Percentiles rank a stretch among this genome's conserved stretches.
These are phyloP conservation scores for Oemleria cerasiformis DNA, from an alignment of 306 rosid species.

Conservation along the genomic window DNA sequence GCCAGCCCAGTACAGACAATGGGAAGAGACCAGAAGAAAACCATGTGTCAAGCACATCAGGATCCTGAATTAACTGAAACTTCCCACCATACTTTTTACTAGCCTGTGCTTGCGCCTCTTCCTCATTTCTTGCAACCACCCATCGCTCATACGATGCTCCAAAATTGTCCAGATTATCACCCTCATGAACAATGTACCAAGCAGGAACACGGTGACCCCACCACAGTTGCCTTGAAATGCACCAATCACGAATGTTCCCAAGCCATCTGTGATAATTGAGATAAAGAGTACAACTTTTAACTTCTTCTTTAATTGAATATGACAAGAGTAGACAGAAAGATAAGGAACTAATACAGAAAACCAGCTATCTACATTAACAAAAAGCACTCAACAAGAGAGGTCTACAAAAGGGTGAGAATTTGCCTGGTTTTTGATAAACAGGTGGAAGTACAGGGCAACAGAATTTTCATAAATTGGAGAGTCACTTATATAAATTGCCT, in stretches of 20 bases:
- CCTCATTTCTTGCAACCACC: conserved; percentile 78
- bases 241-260: conserved; percentile 90
- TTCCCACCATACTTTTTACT: conserved; percentile 48
- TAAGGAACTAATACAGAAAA: neutral
- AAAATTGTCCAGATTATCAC: conserved; percentile 61
- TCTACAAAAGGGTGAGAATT: neutral
- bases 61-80: conserved; percentile 64
- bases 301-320: neutral
- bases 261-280: conserved; percentile 69
- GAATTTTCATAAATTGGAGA: no score
- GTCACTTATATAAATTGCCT: neutral
- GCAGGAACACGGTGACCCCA: conserved; percentile 99
- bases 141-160: conserved; percentile 76
- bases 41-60: conserved; percentile 99
- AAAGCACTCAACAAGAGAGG: neutral
- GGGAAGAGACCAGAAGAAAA: conserved; percentile 96
- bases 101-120: conserved; percentile 70
- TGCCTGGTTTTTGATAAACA: no score
- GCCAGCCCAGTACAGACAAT: conserved; percentile 93
- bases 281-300: conserved; percentile 11
- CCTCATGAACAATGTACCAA: conserved; percentile 75
- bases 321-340: neutral
- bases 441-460: neutral
- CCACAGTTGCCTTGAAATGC: conserved; percentile 95
- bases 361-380: neutral